A percentile compares a stretch with the other conserved stretches of the same genome.
Conservation (phyloP, 306 rosid species). For the Citrullus amarus region DNA sequence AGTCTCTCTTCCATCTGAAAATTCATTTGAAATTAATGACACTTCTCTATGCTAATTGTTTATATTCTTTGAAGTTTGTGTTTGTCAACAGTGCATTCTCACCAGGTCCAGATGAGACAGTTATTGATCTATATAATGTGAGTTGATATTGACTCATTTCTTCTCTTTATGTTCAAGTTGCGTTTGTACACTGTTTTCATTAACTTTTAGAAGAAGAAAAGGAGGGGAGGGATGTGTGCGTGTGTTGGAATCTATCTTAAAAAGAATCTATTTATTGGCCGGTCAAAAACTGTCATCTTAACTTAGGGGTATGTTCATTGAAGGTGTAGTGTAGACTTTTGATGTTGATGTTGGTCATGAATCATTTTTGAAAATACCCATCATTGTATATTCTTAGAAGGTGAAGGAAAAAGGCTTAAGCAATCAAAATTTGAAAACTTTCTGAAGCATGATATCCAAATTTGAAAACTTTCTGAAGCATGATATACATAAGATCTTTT, state of each 20-base stretch:
- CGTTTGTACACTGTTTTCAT: not conserved
- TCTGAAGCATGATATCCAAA: not conserved
- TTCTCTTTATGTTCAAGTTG: not conserved
- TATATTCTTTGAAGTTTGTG: slow-evolving; percentile 59
- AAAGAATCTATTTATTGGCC: not conserved
- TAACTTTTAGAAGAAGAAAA: not conserved
- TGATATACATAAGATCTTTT: not conserved
- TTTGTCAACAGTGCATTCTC: slow-evolving; percentile 90
- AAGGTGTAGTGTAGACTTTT: not conserved
- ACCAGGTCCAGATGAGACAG: slow-evolving; percentile 83
- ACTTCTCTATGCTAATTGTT: slow-evolving; percentile 13
- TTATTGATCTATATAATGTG: slow-evolving; percentile 76
- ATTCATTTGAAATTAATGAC: not conserved
- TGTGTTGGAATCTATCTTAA: not conserved
- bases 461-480: slow-evolving; percentile 1
- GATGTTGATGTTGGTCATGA: slow-evolving; percentile 5
- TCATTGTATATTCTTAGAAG: not conserved
- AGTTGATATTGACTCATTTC: slow-evolving; percentile 17
- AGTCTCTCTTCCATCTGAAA: not conserved
- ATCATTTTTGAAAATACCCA: not conserved
- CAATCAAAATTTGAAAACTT: not conserved
- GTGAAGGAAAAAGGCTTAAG: not conserved
- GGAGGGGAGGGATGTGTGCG: not conserved
- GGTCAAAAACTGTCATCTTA: not conserved
- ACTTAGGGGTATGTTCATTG: not conserved